phyloP scores from a whole-genome alignment of 345 rosid genomes.

The Dovyalis caffra region DNA sequence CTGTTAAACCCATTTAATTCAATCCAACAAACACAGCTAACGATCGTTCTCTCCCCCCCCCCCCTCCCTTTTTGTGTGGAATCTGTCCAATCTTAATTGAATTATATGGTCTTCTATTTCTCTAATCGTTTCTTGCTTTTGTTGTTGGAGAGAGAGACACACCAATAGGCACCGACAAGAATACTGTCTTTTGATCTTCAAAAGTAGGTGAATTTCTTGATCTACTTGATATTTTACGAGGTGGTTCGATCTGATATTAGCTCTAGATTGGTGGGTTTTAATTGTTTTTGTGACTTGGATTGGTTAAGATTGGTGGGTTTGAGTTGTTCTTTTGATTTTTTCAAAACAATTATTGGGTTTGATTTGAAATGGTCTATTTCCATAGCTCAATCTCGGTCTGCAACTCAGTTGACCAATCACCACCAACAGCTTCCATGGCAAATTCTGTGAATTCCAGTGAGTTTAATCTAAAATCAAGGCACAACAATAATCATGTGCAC shows the following conservation, averaged over 20 bases:
- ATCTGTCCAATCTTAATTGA: slow-evolving; percentile 1
- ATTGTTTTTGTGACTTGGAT: slow-evolving; percentile 19
- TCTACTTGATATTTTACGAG: slow-evolving; percentile 15
- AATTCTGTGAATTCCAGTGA: slow-evolving; percentile 51
- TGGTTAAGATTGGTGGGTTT: slow-evolving; percentile 24
- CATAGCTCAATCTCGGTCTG: slow-evolving; percentile 82
- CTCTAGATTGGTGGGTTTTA: slow-evolving; percentile 25
- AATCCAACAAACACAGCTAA: neutral
- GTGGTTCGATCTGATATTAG: slow-evolving; percentile 44
- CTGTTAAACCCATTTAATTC: neutral
- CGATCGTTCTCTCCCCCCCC: neutral
- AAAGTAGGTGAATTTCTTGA: slow-evolving; percentile 12
- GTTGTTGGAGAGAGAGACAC: neutral
- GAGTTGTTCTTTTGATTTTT: slow-evolving; percentile 15
- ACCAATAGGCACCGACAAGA: slow-evolving; percentile 14
- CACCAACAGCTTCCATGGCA: slow-evolving; percentile 43
- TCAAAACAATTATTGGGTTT: slow-evolving; percentile 18
- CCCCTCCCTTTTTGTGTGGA: neutral
- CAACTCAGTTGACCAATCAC: slow-evolving; percentile 65
- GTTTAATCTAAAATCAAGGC: slow-evolving; percentile 40
- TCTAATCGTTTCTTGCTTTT: neutral
- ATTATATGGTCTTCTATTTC: neutral
- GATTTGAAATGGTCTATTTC: slow-evolving; percentile 75
- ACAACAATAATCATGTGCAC: slow-evolving; percentile 30
- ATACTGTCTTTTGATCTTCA: neutral